phyloP scores from a whole-genome alignment of 306 rosid genomes.

The Myrica gale region DNA sequence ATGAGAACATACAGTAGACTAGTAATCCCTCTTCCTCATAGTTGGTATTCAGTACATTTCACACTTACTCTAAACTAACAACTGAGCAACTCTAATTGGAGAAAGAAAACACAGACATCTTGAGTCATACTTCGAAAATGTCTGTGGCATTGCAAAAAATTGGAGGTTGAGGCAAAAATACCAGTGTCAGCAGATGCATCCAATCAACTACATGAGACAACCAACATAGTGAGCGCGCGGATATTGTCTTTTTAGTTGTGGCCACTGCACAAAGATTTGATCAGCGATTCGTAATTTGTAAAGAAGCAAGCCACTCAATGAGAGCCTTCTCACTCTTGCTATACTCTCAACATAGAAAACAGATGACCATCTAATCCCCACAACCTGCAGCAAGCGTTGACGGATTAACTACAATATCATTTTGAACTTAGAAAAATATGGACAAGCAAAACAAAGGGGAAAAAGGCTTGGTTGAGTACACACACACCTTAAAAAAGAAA shows the following conservation, averaged over 20 bases:
- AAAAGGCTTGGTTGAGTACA: constrained; percentile 7
- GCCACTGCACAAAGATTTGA: constrained; percentile 94
- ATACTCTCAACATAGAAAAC: constrained; percentile 92
- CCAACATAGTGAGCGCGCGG: constrained; percentile 82
- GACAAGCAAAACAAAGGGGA: constrained; percentile 2
- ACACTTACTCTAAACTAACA: neutral
- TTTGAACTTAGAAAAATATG: constrained; percentile 20
- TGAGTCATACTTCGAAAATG: neutral
- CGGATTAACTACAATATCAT: constrained; percentile 17
- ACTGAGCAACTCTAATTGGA: neutral
- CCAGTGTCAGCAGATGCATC: constrained; percentile 7
- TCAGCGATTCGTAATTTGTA: constrained; percentile 76
- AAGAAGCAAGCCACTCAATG: constrained; percentile 82
- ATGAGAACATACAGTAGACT: neutral
- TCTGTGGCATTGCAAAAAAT: neutral
- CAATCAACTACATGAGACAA: constrained; percentile 72
- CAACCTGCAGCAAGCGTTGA: constrained; percentile 42
- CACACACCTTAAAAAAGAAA: constrained; percentile 70
- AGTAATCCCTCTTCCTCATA: neutral
- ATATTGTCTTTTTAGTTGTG: constrained; percentile 64
- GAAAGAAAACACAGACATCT: neutral
- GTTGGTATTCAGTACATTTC: neutral
- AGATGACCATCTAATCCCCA: constrained; percentile 83
- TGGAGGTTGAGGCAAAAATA: neutral
- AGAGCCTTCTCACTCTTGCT: constrained; percentile 90